phyloP scores from a whole-genome alignment of 2,329 filamentous ascomycete species.

The Coleophoma eucalyptorum region DNA sequence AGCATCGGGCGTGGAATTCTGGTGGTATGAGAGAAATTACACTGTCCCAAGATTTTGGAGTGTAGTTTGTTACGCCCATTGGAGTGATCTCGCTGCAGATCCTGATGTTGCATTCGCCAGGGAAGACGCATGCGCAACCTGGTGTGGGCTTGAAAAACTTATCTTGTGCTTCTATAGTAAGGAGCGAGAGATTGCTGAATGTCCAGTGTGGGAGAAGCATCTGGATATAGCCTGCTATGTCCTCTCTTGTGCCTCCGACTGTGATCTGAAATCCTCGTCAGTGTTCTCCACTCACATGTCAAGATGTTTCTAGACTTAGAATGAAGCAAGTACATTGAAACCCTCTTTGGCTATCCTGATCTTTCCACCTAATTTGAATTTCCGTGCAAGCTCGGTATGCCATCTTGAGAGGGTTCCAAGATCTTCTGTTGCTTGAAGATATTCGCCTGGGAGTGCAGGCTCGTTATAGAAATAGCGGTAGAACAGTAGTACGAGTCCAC shows the following conservation, averaged over 20 bases:
- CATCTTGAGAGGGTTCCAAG: slow-evolving; percentile 16
- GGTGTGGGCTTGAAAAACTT: slow-evolving; percentile 24
- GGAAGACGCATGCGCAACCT: slow-evolving; percentile 25
- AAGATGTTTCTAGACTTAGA: neutral
- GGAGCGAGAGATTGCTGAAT: slow-evolving; percentile 18
- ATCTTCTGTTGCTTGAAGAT: slow-evolving; percentile 4
- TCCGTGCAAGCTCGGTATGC: slow-evolving; percentile 14
- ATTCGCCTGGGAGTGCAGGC: slow-evolving; percentile 13
- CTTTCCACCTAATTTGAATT: slow-evolving; percentile 21
- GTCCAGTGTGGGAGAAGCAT: slow-evolving; percentile 24
- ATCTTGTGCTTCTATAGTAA: slow-evolving; percentile 6
- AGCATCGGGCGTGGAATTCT: slow-evolving; percentile 23
- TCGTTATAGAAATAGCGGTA: slow-evolving; percentile 26
- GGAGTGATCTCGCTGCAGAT: slow-evolving; percentile 26
- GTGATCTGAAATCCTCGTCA: slow-evolving; percentile 14
- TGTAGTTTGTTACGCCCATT: slow-evolving; percentile 26
- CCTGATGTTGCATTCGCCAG: slow-evolving; percentile 13
- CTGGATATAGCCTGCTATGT: slow-evolving; percentile 21
- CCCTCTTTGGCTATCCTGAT: slow-evolving; percentile 26
- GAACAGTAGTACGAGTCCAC: slow-evolving; percentile 26
- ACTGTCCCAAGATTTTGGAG: slow-evolving; percentile 20
- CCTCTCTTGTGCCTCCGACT: slow-evolving; percentile 18
- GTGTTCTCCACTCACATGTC: neutral
- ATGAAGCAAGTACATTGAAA: slow-evolving; percentile 16
- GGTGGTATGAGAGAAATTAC: slow-evolving; percentile 20